Evolutionary conservation across 2,329 filamentous ascomycete species (phyloP).

Genomic region (Chaetomiaceae sp.): DNA sequence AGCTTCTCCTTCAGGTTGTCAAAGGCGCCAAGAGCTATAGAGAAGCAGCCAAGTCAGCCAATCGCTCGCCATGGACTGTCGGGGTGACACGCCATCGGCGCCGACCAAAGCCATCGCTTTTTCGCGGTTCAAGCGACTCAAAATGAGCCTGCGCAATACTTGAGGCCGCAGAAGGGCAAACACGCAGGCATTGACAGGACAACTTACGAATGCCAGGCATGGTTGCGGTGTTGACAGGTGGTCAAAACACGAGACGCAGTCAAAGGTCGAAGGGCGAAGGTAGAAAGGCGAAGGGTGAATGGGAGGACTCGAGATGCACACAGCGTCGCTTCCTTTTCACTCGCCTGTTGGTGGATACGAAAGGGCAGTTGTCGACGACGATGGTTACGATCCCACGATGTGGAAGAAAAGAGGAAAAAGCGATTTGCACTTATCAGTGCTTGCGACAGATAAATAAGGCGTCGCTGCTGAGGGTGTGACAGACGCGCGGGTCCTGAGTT

Average conservation of each 20-base stretch:
- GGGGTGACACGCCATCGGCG: too few relatives aligned
- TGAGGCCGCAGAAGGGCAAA: conserved; percentile 8
- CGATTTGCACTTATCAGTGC: neutral
- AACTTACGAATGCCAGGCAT: conserved; percentile 54
- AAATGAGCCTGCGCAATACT: too few relatives aligned
- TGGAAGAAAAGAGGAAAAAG: conserved; percentile 2
- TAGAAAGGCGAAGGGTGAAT: too few relatives aligned
- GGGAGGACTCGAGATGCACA: neutral
- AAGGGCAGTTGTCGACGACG: neutral
- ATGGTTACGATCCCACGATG: neutral
- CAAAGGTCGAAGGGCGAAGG: too few relatives aligned
- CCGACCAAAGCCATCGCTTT: neutral
- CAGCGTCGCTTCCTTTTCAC: neutral
- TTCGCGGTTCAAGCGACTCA: neutral
- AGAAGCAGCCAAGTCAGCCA: neutral
- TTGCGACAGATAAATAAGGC: conserved; percentile 12
- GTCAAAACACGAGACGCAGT: neutral
- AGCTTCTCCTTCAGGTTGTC: conserved; percentile 55
- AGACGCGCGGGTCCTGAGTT: conserved; percentile 15
- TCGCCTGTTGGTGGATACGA: neutral
- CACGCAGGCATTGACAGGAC: conserved; percentile 24
- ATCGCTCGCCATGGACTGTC: neutral
- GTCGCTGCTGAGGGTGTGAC: conserved; percentile 5
- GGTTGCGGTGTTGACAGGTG: conserved; percentile 29
- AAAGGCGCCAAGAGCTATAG: conserved; percentile 45